Evolutionary conservation across 2,329 filamentous ascomycete species (phyloP), one percentile per base, ranked within the genome.

Genomic region (Epichloe bromicola): DNA sequence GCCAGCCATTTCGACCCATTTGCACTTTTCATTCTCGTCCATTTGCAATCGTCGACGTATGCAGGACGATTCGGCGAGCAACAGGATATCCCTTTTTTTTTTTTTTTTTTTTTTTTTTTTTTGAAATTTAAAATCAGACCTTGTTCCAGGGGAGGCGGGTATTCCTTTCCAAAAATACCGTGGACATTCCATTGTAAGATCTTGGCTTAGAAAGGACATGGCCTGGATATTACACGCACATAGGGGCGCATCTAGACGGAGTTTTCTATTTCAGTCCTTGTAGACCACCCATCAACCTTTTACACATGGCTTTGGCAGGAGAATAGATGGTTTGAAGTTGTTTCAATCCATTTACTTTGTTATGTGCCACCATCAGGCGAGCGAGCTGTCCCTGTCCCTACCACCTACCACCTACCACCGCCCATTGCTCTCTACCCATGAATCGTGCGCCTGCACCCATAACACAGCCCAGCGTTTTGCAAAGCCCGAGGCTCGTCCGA

Each of bases 391-490:
- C 11, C 36, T 36, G 8, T 23, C 11, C 30, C 23, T 37, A n/a
- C 12, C 17, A 23, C 19, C 23, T 37, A n/a, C 12, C 17, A 23
- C 19, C 14, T 5, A 30, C 26, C 26, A 30, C 10, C 26, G 10
- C 8, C 40, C 8, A 42, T 12, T 30, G 23, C 14, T 44, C 30
- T 37, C 23, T 69, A 81, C 51, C 74, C 75, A 49, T 73, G 69
- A 46, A 80, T 70, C 46, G 83, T 83, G 61, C 84, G 76, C 60
- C 80, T 80, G 63, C 86, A 90, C 14, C 85, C 86, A 67, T 89
- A 88, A 62, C 86, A 90, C 42, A 88, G 63, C 51, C 66, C 67
- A 55, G 59, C 58, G 49, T 56, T 55, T 30, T 63, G 64, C 20
- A 62, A 59, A 30, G 37, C 15, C n/a, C 34, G 26, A 1, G 48